A percentile compares a stretch with the other conserved stretches of the same genome.
phyloP scores from a whole-genome alignment of 2,329 filamentous ascomycete genomes.

The Blastomyces percursus region DNA sequence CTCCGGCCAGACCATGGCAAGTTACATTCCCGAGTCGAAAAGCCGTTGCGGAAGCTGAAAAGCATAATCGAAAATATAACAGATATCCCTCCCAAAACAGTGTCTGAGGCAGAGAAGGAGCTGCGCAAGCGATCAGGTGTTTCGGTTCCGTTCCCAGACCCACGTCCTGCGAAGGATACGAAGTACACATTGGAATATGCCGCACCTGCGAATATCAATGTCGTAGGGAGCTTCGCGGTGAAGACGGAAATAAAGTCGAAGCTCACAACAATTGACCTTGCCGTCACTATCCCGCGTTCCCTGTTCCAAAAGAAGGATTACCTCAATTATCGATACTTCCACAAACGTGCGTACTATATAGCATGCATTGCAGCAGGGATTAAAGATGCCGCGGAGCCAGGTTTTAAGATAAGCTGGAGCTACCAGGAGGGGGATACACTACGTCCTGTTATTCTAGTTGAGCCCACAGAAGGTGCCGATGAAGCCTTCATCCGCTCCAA shows the following conservation, averaged over 20 bases:
- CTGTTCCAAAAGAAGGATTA: conserved; percentile 94
- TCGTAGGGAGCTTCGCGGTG: conserved; percentile 76
- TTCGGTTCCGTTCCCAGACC: conserved; percentile 73
- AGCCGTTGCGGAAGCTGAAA: conserved; percentile 45
- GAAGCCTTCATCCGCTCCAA: conserved; percentile 32
- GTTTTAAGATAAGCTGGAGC: conserved; percentile 52
- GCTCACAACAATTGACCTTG: conserved; percentile 59
- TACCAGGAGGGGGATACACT: conserved; percentile 62
- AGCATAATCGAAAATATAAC: conserved; percentile 47
- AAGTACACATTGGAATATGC: conserved; percentile 73
- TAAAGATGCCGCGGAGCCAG: conserved; percentile 44
- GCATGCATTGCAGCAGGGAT: conserved; percentile 67
- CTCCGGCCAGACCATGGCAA: conserved; percentile 49
- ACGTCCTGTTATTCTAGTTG: conserved; percentile 54
- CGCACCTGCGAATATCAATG: conserved; percentile 67
- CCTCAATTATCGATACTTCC: conserved; percentile 83
- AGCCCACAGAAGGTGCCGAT: conserved; percentile 23
- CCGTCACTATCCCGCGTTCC: conserved; percentile 67
- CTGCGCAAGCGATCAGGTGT: conserved; percentile 57
- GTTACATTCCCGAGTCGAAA: conserved; percentile 43
- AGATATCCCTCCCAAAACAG: conserved; percentile 38
- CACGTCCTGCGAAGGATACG: conserved; percentile 60
- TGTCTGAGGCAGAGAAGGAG: conserved; percentile 57
- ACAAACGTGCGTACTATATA: conserved; percentile 85
- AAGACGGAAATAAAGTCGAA: conserved; percentile 59